phyloP scores from a whole-genome alignment of 257 asterid species.

The Penstemon barbatus region DNA sequence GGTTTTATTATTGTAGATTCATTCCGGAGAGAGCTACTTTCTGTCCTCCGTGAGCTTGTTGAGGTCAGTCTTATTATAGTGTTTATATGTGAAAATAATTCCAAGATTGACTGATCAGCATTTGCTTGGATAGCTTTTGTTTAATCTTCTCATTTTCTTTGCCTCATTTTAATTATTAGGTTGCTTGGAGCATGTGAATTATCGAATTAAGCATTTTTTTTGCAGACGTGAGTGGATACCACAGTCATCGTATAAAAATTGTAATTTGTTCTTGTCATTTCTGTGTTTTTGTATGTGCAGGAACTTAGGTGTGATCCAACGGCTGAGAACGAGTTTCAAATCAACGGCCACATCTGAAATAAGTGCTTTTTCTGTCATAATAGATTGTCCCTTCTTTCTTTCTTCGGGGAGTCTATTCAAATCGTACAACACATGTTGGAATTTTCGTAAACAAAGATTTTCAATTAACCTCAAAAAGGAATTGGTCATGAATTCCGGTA shows the following conservation, averaged over 20 bases:
- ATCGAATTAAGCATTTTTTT: background rate
- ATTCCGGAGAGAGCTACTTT: conserved; percentile 77
- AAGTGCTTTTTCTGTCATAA: too few species aligned
- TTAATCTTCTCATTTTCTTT: conserved; percentile 9
- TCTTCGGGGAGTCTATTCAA: too few species aligned
- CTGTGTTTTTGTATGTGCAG: conserved; percentile 33
- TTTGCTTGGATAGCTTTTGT: background rate
- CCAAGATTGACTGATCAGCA: background rate
- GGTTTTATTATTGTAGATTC: conserved; percentile 50
- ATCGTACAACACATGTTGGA: too few species aligned
- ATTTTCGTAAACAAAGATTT: too few species aligned
- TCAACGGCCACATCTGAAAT: too few species aligned
- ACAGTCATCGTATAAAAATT: background rate
- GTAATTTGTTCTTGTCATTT: conserved; percentile 1
- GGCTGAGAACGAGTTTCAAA: too few species aligned
- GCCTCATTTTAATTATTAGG: background rate
- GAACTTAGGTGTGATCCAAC: conserved; percentile 58
- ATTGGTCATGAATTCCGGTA: too few species aligned
- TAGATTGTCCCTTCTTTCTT: too few species aligned
- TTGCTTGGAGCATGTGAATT: conserved; percentile 2
- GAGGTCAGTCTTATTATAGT: conserved; percentile 47
- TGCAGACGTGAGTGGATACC: background rate
- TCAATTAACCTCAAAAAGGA: too few species aligned
- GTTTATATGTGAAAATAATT: background rate
- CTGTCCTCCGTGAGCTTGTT: conserved; percentile 61